Base-by-base conservation (phyloP, 768 basidiomycete genomes). In the Gloeopeniophorella convolvens region DNA sequence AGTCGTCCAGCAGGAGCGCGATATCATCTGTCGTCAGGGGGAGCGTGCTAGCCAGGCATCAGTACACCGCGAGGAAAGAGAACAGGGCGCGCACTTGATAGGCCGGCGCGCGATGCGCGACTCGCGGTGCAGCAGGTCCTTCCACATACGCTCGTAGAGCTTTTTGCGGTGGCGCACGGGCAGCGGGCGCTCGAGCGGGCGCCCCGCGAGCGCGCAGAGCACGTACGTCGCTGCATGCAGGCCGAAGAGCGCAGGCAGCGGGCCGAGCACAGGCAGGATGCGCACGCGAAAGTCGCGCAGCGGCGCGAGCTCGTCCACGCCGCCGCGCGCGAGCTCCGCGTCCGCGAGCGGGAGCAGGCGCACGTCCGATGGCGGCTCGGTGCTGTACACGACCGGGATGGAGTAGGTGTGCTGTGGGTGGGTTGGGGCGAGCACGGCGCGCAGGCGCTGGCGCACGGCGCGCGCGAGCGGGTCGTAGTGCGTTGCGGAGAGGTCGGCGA, bases 401-500 rank as follows among this genome's bases (percentile, higher is more conserved):
- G 83, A 21, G 40, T 80, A 23, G 75, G 74, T 60, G 31, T 28
- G 82, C 73, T 18, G 44, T 13, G 8, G n/a, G 80, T 82, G 21
- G 20, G 51, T 34, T 16, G 15, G 28, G 13, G 51, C 74, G 69
- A 13, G 75, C 63, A 42, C 84, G 10, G 57, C 57, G 5, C 55
- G 85, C 21, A 90, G 73, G 40, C 87, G 79, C 23, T 83, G 74
- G 4, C 96, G 80, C 23, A 98, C 93, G 18, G 88, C 78, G 50
- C 94, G 85, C 20, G 96, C 96, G 15, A 99, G 79, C 4, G 94
- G 93, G 65, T 98, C 96, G 61, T 98, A 95, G 33, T 89, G 76
- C 0, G 96, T 97, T 50, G 74, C 72, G 2, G 93, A 92, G 59
- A 98, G 91, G 68, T 98, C 95, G 56, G 84, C 85, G 49, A 98